Conservation (phyloP, 2,329 filamentous ascomycete species). For the Dactylellina leptospora region DNA sequence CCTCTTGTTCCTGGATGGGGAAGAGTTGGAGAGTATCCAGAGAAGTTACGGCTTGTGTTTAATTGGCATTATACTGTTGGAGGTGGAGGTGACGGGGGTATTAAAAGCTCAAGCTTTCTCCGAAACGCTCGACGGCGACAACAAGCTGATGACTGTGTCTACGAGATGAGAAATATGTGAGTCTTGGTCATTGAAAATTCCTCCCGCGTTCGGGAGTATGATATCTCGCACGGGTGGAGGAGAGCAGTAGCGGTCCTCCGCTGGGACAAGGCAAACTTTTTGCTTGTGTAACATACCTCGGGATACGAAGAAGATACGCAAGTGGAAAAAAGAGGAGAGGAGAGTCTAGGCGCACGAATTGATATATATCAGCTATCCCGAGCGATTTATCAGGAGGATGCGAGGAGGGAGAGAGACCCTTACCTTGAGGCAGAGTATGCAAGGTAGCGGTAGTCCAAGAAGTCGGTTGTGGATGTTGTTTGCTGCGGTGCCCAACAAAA, state of each 20-base stretch:
- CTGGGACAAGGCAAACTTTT: constrained; percentile 33
- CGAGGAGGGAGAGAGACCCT: not conserved
- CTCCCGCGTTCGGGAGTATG: constrained; percentile 15
- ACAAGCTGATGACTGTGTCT: not conserved
- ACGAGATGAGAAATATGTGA: constrained; percentile 17
- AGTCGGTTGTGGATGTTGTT: no score
- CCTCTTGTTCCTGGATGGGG: constrained; percentile 18
- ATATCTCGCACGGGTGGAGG: no score
- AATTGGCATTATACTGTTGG: constrained; percentile 50
- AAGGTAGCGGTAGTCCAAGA: no score
- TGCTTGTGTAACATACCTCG: constrained; percentile 54
- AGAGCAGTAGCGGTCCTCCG: no score
- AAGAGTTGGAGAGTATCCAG: constrained; percentile 49
- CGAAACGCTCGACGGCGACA: no score
- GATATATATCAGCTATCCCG: not conserved
- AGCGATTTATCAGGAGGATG: not conserved
- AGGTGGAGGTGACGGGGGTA: not conserved
- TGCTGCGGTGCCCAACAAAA: not conserved
- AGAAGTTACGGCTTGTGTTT: constrained; percentile 52
- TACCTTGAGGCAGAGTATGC: no score
- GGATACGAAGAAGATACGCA: not conserved
- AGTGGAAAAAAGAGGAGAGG: not conserved
- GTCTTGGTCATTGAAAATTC: constrained; percentile 23
- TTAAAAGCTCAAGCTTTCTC: not conserved
- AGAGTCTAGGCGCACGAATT: not conserved